Conservation (phyloP, 2,329 filamentous ascomycete genomes). For the Fusarium circinatum region DNA sequence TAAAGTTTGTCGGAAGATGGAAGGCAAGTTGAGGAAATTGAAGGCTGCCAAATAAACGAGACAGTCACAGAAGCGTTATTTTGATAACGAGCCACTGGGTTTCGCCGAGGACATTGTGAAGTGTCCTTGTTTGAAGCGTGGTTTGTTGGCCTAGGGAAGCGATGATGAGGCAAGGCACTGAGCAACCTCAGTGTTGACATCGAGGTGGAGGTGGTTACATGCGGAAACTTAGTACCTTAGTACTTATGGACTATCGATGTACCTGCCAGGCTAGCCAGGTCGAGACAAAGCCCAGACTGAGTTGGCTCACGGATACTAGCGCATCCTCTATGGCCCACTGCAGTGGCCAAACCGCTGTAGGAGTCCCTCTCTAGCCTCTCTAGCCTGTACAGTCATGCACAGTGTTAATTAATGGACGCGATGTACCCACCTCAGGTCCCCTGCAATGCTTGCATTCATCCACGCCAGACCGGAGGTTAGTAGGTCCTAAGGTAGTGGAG, state of each 20-base stretch:
- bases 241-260: neutral
- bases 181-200: conserved; percentile 19
- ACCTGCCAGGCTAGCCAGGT: neutral
- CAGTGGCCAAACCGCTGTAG: neutral
- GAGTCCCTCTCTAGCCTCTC: neutral
- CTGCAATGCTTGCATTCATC: neutral
- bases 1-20: conserved; percentile 1
- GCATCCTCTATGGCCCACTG: neutral
- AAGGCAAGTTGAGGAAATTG: neutral
- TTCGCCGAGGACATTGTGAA: conserved; percentile 39
- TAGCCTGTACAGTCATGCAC: neutral
- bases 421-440: neutral
- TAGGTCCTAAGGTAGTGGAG: neutral
- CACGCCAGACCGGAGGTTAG: neutral
- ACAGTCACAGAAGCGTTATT: conserved; percentile 1
- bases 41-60: neutral
- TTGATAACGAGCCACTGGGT: conserved; percentile 18
- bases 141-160: conserved; percentile 20
- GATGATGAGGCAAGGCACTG: conserved; percentile 21
- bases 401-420: neutral
- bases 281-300: neutral
- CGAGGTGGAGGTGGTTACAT: conserved; percentile 8
- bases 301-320: conserved; percentile 14
- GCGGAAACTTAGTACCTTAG: neutral
- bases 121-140: conserved; percentile 24